Percentiles rank a stretch among this genome's conserved stretches.
Evolutionary conservation across 768 basidiomycete species (phyloP).

Genomic region (Amanita inopinata): DNA sequence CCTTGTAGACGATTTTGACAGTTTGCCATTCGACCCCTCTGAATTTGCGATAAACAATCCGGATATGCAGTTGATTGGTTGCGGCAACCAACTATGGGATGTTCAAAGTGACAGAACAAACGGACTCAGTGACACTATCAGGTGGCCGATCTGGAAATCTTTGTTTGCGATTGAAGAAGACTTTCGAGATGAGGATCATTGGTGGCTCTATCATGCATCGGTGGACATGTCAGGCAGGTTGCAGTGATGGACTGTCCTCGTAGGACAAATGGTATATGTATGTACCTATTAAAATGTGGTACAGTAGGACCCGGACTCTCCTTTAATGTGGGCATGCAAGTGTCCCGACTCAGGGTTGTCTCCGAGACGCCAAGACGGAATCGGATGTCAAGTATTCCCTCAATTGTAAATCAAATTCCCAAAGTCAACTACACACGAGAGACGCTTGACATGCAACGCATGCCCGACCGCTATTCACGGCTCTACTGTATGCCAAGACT

Average conservation of each 20-base stretch:
- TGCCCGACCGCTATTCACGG: too few relatives aligned
- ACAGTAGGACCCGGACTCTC: too few relatives aligned
- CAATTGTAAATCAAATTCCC: too few relatives aligned
- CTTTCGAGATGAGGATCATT: slow-evolving; percentile 3
- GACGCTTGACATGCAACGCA: too few relatives aligned
- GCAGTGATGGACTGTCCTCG: too few relatives aligned
- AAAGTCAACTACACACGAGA: too few relatives aligned
- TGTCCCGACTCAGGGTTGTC: background rate
- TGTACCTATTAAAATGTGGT: too few relatives aligned
- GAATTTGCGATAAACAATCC: background rate
- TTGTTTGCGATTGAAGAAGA: background rate
- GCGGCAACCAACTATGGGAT: background rate
- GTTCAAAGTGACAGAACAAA: background rate
- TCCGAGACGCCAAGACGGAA: background rate
- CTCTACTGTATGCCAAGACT: too few relatives aligned
- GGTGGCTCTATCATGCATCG: slow-evolving; percentile 1
- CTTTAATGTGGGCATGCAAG: too few relatives aligned
- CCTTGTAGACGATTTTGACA: background rate
- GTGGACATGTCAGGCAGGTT: too few relatives aligned
- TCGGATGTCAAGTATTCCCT: too few relatives aligned
- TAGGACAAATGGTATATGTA: too few relatives aligned
- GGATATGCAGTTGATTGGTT: background rate
- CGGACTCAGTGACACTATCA: background rate
- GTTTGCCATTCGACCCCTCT: background rate
- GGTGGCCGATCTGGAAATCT: background rate